phyloP scores from a whole-genome alignment of 306 rosid species.

The Lathyrus tuberosus region DNA sequence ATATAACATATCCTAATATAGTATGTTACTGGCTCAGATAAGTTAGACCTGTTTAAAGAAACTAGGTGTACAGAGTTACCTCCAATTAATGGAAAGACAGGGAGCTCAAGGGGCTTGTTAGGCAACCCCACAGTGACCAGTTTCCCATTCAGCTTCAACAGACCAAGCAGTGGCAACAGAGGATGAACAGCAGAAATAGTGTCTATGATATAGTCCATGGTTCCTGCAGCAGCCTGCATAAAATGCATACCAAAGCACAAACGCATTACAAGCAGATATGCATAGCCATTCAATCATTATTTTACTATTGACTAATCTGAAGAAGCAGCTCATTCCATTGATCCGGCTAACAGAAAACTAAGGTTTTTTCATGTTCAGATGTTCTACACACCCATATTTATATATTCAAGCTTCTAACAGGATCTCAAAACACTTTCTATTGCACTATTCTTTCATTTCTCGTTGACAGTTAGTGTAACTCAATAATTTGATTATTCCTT shows the following conservation, averaged over 20 bases:
- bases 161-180: slow-evolving; percentile 65
- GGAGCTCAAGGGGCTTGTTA: slow-evolving; percentile 72
- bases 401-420: background rate
- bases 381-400: background rate
- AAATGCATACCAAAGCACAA: background rate
- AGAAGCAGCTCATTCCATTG: slow-evolving; percentile 4
- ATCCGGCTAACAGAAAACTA: background rate
- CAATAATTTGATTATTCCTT: background rate
- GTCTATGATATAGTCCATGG: slow-evolving; percentile 87
- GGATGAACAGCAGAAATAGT: slow-evolving; percentile 83
- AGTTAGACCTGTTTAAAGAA: too few species aligned
- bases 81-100: slow-evolving; percentile 58
- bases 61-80: too few species aligned
- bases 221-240: slow-evolving; percentile 71
- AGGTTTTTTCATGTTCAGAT: background rate
- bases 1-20: too few species aligned
- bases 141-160: slow-evolving; percentile 87
- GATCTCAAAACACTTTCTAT: slow-evolving; percentile 2
- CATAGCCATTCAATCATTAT: slow-evolving; percentile 9
- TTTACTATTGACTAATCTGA: slow-evolving; percentile 2
- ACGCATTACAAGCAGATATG: slow-evolving; percentile 9
- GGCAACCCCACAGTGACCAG: slow-evolving; percentile 81
- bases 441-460: background rate
- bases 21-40: too few species aligned
- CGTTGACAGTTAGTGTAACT: background rate